phyloP scores from a whole-genome alignment of 2,329 filamentous ascomycete genomes.

The Botryotinia globosa region DNA sequence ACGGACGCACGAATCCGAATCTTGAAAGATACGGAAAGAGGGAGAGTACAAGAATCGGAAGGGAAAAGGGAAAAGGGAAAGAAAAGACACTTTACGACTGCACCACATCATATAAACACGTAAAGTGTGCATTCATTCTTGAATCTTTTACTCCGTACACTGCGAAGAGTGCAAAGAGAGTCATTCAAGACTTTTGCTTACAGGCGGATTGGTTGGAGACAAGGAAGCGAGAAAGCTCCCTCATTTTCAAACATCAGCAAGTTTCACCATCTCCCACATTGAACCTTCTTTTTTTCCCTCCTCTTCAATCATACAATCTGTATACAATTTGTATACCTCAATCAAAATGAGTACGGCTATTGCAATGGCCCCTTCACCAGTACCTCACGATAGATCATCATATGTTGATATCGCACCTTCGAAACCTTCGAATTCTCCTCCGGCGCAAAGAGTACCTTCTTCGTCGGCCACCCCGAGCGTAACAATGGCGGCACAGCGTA shows the following conservation, averaged over 20 bases:
- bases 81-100: neutral
- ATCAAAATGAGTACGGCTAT: slow-evolving; percentile 64
- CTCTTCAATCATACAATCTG: slow-evolving; percentile 10
- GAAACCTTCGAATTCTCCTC: slow-evolving; percentile 35
- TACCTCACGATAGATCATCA: slow-evolving; percentile 63
- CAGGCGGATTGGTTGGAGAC: slow-evolving; percentile 13
- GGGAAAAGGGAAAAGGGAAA: slow-evolving; percentile 9
- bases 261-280: slow-evolving; percentile 16
- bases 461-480: slow-evolving; percentile 45
- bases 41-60: slow-evolving; percentile 22
- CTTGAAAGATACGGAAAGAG: slow-evolving; percentile 17
- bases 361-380: slow-evolving; percentile 66
- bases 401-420: slow-evolving; percentile 49
- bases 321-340: slow-evolving; percentile 4
- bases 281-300: neutral
- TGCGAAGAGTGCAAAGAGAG: slow-evolving; percentile 4
- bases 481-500: slow-evolving; percentile 45
- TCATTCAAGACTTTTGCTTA: slow-evolving; percentile 1
- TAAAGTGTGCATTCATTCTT: neutral
- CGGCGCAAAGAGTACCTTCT: slow-evolving; percentile 31
- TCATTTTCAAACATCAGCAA: slow-evolving; percentile 19
- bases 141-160: neutral
- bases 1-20: slow-evolving; percentile 21
- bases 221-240: slow-evolving; percentile 18
- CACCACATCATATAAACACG: neutral